Evolutionary conservation across 2,329 filamentous ascomycete species (phyloP).

Genomic region (Tothia fuscella): DNA sequence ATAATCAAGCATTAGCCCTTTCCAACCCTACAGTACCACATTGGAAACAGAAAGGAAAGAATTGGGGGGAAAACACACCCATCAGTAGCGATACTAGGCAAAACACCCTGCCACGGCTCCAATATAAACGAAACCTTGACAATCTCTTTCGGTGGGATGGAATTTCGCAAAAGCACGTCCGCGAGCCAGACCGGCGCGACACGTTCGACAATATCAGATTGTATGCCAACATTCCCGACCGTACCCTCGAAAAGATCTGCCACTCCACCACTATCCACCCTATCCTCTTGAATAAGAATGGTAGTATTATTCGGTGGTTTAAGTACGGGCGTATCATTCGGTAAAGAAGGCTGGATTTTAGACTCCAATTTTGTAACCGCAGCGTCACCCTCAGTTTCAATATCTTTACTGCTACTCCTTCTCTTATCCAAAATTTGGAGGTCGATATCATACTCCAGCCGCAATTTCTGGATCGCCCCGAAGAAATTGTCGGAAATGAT

Average conservation of each 20-base stretch:
- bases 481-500: constrained; percentile 64
- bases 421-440: constrained; percentile 32
- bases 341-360: constrained; percentile 54
- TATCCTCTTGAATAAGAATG: constrained; percentile 54
- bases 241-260: constrained; percentile 88
- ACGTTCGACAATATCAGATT: constrained; percentile 75
- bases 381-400: neutral
- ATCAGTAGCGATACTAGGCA: constrained; percentile 67
- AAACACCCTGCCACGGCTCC: constrained; percentile 61
- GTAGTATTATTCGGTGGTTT: constrained; percentile 55
- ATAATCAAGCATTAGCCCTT: no score
- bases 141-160: constrained; percentile 75
- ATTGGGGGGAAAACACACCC: constrained; percentile 31
- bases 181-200: constrained; percentile 85
- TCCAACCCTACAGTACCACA: no score
- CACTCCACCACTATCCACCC: constrained; percentile 49
- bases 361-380: constrained; percentile 41
- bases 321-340: constrained; percentile 64
- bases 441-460: constrained; percentile 59
- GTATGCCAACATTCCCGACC: constrained; percentile 49
- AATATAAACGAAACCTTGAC: constrained; percentile 93
- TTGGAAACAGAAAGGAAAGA: neutral
- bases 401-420: neutral
- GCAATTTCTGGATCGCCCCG: constrained; percentile 61
- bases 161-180: constrained; percentile 74